phyloP scores from a whole-genome alignment of 2,329 filamentous ascomycete species.

The Trichoderma hamatum region DNA sequence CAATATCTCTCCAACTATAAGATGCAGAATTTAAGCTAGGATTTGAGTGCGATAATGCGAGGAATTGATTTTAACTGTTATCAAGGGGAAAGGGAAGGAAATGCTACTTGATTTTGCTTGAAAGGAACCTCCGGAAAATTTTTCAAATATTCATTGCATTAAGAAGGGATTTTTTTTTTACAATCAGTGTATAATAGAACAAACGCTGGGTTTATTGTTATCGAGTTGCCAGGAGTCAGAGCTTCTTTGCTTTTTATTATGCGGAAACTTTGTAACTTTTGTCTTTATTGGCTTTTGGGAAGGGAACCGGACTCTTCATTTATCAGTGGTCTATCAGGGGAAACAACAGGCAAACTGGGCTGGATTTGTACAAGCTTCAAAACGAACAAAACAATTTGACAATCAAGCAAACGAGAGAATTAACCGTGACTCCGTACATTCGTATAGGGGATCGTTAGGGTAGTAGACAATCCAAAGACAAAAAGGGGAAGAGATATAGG shows the following conservation, averaged over 20 bases:
- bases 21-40: neutral
- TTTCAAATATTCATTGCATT: conserved; percentile 3
- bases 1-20: neutral
- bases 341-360: neutral
- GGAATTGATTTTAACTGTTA: conserved; percentile 1
- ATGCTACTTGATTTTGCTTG: neutral
- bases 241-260: conserved; percentile 2
- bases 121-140: neutral
- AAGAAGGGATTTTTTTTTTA: conserved; percentile 4
- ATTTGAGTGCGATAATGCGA: neutral
- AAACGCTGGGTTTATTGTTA: conserved; percentile 17
- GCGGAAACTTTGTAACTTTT: conserved; percentile 13
- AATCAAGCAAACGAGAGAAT: neutral
- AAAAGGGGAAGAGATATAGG: neutral
- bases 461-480: neutral
- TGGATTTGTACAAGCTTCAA: neutral
- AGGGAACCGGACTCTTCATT: neutral
- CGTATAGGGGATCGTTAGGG: neutral
- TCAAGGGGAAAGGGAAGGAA: neutral
- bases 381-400: neutral
- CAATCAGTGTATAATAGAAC: conserved; percentile 26
- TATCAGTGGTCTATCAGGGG: neutral
- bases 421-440: neutral
- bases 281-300: neutral
- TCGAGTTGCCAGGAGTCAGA: conserved; percentile 18